Evolutionary conservation across 495 filamentous ascomycete species (phyloP), one percentile per base, ranked within the genome.

Genomic region (Cercophora newfieldiana): DNA sequence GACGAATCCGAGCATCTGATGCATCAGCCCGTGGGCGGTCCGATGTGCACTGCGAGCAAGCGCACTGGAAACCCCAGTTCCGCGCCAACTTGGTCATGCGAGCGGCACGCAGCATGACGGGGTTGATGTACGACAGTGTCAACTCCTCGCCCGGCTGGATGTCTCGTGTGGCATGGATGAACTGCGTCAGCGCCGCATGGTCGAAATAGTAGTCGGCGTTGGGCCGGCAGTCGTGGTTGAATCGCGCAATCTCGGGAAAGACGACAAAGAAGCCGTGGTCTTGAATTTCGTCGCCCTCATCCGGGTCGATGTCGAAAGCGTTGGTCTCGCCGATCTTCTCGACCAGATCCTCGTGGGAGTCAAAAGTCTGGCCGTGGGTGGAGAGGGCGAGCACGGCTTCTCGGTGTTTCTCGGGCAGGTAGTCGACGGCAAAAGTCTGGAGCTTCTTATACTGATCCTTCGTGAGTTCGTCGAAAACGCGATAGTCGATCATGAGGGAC

Each of bases 151-250:
- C 79, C 0, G 70, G 68, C 0, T 4, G 3, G 44, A 81, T 75
- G n/a, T 74, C 73, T 3, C 76, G 68, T 1, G 74, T 70, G 26
- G 80, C 79, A 49, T 74, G 66, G 7, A 82, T 70, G 51, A 69
- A 72, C 50, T 82, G 80, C 8, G 68, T 65, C 14, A 81, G 74
- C 0, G 71, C 66, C 6, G 55, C 61, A 37, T 74, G 64, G 28
- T 77, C 74, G 51, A 77, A 81, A 61, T 71, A 74, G 74, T 82
- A 81, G 47, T 78, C 78, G 12, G 76, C 77, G 44, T 79, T 81
- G 7, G 79, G 75, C 0, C 78, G 77, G 64, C 79, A 82, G 68
- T 77, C 79, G 67, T 82, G 80, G 65, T 82, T 82, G 63, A 80
- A 66, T 44, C 79, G 71, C 5, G 78, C 76, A 60, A 80, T 71